These are phyloP conservation scores for Alternaria longipes DNA, from an alignment of 2,329 filamentous ascomycete genomes.

Conservation along the genomic window DNA sequence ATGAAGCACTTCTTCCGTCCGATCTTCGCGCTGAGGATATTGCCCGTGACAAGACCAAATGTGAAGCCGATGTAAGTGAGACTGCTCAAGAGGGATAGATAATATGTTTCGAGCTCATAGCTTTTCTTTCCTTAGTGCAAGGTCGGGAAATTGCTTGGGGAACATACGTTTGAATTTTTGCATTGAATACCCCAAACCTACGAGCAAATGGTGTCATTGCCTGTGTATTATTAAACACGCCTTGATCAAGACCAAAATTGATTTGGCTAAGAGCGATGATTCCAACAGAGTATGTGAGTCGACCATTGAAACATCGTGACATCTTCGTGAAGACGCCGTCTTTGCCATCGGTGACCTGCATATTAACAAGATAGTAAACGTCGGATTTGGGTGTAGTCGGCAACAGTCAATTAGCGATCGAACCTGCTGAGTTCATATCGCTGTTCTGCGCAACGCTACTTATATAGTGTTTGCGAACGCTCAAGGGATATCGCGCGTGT, in stretches of 20 bases:
- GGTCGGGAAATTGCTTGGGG: background rate
- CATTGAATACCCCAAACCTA: slow-evolving; percentile 4
- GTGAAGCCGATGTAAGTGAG: background rate
- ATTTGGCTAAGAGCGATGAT: background rate
- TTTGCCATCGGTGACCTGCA: background rate
- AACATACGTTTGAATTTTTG: background rate
- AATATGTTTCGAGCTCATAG: background rate
- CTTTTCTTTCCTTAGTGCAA: background rate
- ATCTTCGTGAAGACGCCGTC: slow-evolving; percentile 3
- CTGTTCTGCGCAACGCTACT: too few relatives aligned
- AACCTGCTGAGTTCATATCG: too few relatives aligned
- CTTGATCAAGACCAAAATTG: too few relatives aligned
- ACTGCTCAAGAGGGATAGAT: background rate
- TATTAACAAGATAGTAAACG: background rate
- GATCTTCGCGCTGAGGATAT: background rate
- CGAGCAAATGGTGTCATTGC: slow-evolving; percentile 5
- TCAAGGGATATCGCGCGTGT: background rate
- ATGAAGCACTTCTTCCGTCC: background rate
- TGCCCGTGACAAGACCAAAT: background rate
- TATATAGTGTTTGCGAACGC: too few relatives aligned
- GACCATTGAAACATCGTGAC: background rate
- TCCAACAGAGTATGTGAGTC: background rate
- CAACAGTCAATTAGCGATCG: too few relatives aligned
- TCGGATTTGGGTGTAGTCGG: background rate
- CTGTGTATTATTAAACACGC: background rate